Percentiles rank a stretch among this genome's conserved stretches.
Conservation (phyloP, 1,284 basidiomycete species). For the Puccinia brachypodii region DNA sequence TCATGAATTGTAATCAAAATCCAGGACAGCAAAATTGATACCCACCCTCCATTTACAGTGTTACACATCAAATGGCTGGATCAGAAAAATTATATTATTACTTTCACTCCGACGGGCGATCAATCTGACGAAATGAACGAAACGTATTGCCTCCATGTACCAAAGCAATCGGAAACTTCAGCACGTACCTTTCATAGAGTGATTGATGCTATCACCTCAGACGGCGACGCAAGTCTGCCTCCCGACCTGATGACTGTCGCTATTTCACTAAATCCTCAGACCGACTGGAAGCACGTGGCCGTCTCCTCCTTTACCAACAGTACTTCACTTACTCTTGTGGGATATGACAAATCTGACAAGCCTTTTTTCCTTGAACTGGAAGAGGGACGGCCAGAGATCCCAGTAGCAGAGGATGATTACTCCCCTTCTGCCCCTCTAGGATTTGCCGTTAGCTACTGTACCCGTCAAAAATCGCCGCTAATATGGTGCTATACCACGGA, state of each 20-base stretch:
- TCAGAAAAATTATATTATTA: slow-evolving; percentile 42
- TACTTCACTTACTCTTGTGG: slow-evolving; percentile 30
- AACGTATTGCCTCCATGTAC: slow-evolving; percentile 34
- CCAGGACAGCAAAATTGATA: background rate
- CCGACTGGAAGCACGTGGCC: slow-evolving; percentile 28
- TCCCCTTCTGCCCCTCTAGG: slow-evolving; percentile 36
- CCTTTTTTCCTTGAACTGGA: slow-evolving; percentile 32
- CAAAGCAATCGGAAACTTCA: background rate
- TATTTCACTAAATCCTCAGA: slow-evolving; percentile 1
- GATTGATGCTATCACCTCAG: slow-evolving; percentile 12
- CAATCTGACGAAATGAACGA: slow-evolving; percentile 15
- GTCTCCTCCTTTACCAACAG: slow-evolving; percentile 27
- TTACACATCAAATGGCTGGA: slow-evolving; percentile 45
- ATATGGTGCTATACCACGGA: slow-evolving; percentile 42
- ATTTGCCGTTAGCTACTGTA: slow-evolving; percentile 11
- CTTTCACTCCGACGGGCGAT: slow-evolving; percentile 6
- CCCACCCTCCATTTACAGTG: background rate
- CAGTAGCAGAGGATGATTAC: slow-evolving; percentile 32
- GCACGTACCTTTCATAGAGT: slow-evolving; percentile 2
- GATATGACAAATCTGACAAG: slow-evolving; percentile 19
- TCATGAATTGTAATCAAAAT: background rate
- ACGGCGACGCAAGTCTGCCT: slow-evolving; percentile 4
- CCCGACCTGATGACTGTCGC: background rate
- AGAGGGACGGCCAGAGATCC: slow-evolving; percentile 36
- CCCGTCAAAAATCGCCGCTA: background rate